A percentile compares a stretch with the other conserved stretches of the same genome.
These are phyloP conservation scores for Batkoa obscura DNA, from an alignment of 371 early-diverging fungal species.

Conservation along the genomic window DNA sequence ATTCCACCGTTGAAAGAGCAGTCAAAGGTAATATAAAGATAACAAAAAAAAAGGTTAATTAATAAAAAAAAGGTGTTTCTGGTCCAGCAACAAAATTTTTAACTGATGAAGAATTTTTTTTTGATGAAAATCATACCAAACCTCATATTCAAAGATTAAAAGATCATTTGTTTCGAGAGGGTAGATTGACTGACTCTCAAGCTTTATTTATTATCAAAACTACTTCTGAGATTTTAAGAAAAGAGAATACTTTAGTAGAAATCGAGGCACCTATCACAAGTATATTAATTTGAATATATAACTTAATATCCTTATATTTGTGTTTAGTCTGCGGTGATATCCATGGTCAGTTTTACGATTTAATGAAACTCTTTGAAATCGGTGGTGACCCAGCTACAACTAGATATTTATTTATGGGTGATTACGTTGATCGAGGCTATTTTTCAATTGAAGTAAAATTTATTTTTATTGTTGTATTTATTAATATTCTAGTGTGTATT, in stretches of 20 bases:
- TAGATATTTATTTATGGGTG: constrained; percentile 84
- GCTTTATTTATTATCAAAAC: constrained; percentile 61
- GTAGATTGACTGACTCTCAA: constrained; percentile 79
- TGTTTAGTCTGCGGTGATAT: constrained; percentile 90
- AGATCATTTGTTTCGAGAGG: constrained; percentile 77
- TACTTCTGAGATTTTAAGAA: constrained; percentile 48
- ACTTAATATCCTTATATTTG: constrained; percentile 1
- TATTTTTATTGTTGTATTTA: not conserved
- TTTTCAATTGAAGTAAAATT: constrained; percentile 60
- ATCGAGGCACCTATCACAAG: constrained; percentile 82
- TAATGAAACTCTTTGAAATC: constrained; percentile 95
- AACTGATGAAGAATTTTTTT: constrained; percentile 26
- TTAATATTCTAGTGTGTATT: constrained; percentile 46
- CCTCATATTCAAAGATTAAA: constrained; percentile 67
- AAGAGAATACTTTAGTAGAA: constrained; percentile 70
- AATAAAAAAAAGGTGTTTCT: constrained; percentile 18
- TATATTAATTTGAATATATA: constrained; percentile 9
- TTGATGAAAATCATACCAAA: constrained; percentile 42
- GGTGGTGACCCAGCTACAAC: constrained; percentile 85
- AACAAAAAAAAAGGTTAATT: not conserved
- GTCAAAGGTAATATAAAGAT: not conserved
- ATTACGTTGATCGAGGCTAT: constrained; percentile 97
- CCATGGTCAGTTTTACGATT: constrained; percentile 97
- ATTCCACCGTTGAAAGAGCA: not conserved
- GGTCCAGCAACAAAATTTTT: constrained; percentile 29